Conservation (phyloP, 345 rosid genomes). For the Eutrema japonicum region DNA sequence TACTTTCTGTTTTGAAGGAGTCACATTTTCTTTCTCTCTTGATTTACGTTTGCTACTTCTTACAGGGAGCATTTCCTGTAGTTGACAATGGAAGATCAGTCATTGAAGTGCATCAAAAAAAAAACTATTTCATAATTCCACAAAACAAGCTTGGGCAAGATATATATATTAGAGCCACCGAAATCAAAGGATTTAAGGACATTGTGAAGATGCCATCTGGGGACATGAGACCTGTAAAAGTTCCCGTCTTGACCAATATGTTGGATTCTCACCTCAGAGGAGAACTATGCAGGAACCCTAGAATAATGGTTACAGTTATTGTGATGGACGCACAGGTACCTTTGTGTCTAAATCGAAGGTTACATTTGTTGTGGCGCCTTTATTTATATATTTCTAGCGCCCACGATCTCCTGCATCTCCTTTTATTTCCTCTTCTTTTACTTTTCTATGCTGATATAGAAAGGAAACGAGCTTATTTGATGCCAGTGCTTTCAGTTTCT, state of each 20-base stretch:
- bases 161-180: slow-evolving; percentile 76
- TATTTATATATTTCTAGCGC: slow-evolving; percentile 12
- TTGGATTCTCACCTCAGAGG: slow-evolving; percentile 81
- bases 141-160: slow-evolving; percentile 96
- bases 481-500: slow-evolving; percentile 17
- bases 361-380: slow-evolving; percentile 5
- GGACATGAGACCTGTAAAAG: slow-evolving; percentile 78
- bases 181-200: slow-evolving; percentile 61
- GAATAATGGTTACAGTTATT: slow-evolving; percentile 77
- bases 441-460: slow-evolving; percentile 8
- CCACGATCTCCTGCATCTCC: slow-evolving; percentile 13
- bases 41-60: slow-evolving; percentile 25
- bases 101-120: slow-evolving; percentile 72
- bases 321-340: slow-evolving; percentile 77
- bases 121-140: slow-evolving; percentile 78
- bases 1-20: slow-evolving; percentile 17
- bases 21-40: slow-evolving; percentile 21
- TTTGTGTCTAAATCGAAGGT: slow-evolving; percentile 13
- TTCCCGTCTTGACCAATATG: slow-evolving; percentile 87
- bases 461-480: slow-evolving; percentile 9
- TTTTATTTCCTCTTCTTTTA: slow-evolving; percentile 8
- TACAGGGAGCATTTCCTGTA: slow-evolving; percentile 62
- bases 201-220: slow-evolving; percentile 89
- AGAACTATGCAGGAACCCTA: slow-evolving; percentile 50
- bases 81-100: slow-evolving; percentile 59